A percentile compares a stretch with the other conserved stretches of the same genome.
Evolutionary conservation across 306 rosid species (phyloP).

Genomic region (Leucaena leucocephala): DNA sequence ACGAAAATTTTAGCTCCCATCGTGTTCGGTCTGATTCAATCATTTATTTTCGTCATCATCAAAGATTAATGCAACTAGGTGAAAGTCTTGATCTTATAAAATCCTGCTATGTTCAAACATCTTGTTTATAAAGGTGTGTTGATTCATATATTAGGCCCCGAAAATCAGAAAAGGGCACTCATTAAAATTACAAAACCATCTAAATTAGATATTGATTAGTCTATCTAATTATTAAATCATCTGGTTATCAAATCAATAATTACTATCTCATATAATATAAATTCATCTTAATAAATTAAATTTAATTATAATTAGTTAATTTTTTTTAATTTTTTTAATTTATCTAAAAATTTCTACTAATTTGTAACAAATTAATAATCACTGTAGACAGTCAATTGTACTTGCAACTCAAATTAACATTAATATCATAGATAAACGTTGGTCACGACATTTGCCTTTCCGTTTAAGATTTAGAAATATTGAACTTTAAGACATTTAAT

Average conservation of each 20-base stretch:
- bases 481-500: neutral
- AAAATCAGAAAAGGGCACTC: neutral
- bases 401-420: too few species aligned
- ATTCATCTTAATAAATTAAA: too few species aligned
- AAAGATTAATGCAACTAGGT: neutral
- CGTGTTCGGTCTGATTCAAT: neutral
- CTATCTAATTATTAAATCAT: neutral
- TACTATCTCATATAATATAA: too few species aligned
- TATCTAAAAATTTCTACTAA: too few species aligned
- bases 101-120: neutral
- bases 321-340: too few species aligned
- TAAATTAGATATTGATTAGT: neutral
- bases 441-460: neutral
- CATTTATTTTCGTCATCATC: neutral
- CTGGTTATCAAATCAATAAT: too few species aligned
- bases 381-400: too few species aligned
- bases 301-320: too few species aligned
- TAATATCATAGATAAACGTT: too few species aligned
- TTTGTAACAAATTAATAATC: too few species aligned
- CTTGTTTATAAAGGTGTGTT: neutral
- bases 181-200: neutral
- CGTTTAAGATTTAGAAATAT: too few species aligned
- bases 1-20: neutral
- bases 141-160: neutral
- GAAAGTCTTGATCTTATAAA: neutral